phyloP scores from a whole-genome alignment of 2,329 filamentous ascomycete genomes.

The Thielaviopsis euricoi region DNA sequence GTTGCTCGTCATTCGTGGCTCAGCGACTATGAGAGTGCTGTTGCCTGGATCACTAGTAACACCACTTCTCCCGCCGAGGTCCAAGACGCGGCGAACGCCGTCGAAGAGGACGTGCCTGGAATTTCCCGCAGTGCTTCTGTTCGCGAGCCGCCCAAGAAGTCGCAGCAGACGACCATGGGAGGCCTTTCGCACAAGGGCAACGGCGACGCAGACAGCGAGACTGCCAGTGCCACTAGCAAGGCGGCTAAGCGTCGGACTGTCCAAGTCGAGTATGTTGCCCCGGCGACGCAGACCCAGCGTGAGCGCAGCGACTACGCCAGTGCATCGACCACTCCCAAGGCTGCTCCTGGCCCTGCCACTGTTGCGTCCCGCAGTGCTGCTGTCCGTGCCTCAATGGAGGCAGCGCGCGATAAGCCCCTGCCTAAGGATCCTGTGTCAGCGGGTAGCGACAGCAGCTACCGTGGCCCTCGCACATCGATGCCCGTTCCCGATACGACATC shows the following conservation, averaged over 20 bases:
- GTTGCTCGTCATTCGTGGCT: conserved; percentile 97
- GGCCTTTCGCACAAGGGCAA: conserved; percentile 58
- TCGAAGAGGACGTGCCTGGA: conserved; percentile 36
- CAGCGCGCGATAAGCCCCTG: conserved; percentile 38
- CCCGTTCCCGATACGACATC: neutral
- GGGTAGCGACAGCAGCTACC: conserved; percentile 16
- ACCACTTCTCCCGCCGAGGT: conserved; percentile 79
- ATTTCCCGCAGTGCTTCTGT: conserved; percentile 84
- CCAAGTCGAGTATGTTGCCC: conserved; percentile 93
- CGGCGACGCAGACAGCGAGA: conserved; percentile 49
- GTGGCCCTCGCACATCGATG: conserved; percentile 11
- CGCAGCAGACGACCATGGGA: conserved; percentile 32
- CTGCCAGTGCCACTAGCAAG: conserved; percentile 37
- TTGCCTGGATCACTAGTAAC: conserved; percentile 91
- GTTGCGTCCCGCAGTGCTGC: conserved; percentile 24
- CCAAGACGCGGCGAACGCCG: conserved; percentile 55
- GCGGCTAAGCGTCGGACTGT: conserved; percentile 89
- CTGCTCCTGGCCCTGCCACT: conserved; percentile 33
- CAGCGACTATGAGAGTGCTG: conserved; percentile 90
- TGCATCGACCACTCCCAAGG: conserved; percentile 15
- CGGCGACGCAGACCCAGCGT: conserved; percentile 68
- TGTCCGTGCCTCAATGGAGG: conserved; percentile 35
- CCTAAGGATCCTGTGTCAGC: conserved; percentile 32
- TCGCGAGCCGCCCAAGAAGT: conserved; percentile 60
- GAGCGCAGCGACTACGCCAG: conserved; percentile 27